Evolutionary conservation across 495 filamentous ascomycete genomes (phyloP), one percentile per base, ranked within the genome.

Genomic region (Symbiotaphrina buchneri): DNA sequence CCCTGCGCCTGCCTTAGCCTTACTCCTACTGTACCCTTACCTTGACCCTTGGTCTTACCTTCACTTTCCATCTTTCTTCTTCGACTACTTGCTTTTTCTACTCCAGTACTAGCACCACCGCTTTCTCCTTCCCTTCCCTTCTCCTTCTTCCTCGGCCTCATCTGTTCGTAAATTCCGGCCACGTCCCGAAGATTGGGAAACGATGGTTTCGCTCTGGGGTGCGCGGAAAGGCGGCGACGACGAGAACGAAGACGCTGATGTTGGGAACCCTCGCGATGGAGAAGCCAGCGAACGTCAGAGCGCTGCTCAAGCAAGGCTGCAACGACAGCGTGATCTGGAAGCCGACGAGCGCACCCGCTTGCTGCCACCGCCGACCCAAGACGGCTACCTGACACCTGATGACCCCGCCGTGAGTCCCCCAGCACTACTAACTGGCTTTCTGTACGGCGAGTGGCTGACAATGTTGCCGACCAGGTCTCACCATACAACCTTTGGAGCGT

Each of bases 401-500:
- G 85, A 94, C 50, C 87, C 85, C 31, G 84, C 84, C 32, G 87
- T 82, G 58, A 48, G 66, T 43, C 21, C 30, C 21, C 27, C 5
- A n/a, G n/a, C n/a, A n/a, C n/a, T n/a, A n/a, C 16, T 2, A 31
- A 10, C 32, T 21, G 23, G 15, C 8, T 30, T 14, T 17, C 14
- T 17, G 18, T 21, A 28, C 4, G 18, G 3, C 23, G 31, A 31
- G 30, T 21, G 27, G n/a, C 24, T 34, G 18, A 34, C 27, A n/a
- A n/a, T n/a, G n/a, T n/a, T n/a, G n/a, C n/a, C n/a, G n/a, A n/a
- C 22, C 33, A 84, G 76, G 76, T 95, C 19, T 83, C 87, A 1
- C 87, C 87, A 0, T 92, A 93, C 54, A 97, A 97, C 45, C 69
- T 94, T 31, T 91, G 77, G 69, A 75, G 68, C 37, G 75, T 97